Conservation (phyloP, 2,329 filamentous ascomycete species). For the Passalora sequoiae region DNA sequence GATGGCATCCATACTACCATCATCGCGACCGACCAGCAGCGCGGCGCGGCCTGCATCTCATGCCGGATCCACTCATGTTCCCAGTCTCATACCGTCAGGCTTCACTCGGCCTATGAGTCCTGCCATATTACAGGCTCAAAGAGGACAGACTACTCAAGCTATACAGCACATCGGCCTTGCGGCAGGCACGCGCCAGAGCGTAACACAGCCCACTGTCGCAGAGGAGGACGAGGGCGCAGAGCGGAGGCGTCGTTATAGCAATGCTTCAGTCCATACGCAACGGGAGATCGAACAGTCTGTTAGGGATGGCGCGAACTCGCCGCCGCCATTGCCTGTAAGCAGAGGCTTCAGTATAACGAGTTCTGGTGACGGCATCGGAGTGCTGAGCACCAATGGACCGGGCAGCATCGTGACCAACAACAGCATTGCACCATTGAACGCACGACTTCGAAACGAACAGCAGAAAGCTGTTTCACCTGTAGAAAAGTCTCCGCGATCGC, state of each 20-base stretch:
- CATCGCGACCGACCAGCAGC: slow-evolving; percentile 20
- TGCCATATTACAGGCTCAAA: slow-evolving; percentile 84
- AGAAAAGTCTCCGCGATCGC: slow-evolving; percentile 29
- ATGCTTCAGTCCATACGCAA: slow-evolving; percentile 50
- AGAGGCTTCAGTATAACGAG: slow-evolving; percentile 60
- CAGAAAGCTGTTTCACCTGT: slow-evolving; percentile 3
- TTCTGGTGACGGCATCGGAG: slow-evolving; percentile 7
- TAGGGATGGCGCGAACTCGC: slow-evolving; percentile 37
- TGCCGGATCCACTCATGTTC: slow-evolving; percentile 75
- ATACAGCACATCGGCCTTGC: slow-evolving; percentile 8
- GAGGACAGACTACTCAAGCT: slow-evolving; percentile 51
- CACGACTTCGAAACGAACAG: slow-evolving; percentile 8
- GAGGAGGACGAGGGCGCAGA: slow-evolving; percentile 30
- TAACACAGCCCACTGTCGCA: slow-evolving; percentile 12
- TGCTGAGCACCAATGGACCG: slow-evolving; percentile 7
- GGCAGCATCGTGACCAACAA: slow-evolving; percentile 63
- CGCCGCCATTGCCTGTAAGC: slow-evolving; percentile 58
- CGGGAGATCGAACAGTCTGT: slow-evolving; percentile 32
- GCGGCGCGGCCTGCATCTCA: slow-evolving; percentile 54
- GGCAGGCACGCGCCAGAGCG: slow-evolving; percentile 29
- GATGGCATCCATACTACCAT: slow-evolving; percentile 1
- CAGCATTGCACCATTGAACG: slow-evolving; percentile 65
- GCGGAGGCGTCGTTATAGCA: slow-evolving; percentile 53
- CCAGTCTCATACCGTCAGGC: slow-evolving; percentile 78
- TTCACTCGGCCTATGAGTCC: slow-evolving; percentile 98